These are phyloP conservation scores for Blastobotrys proliferans DNA, from an alignment of 1,139 yeast genomes.

Conservation along the genomic window DNA sequence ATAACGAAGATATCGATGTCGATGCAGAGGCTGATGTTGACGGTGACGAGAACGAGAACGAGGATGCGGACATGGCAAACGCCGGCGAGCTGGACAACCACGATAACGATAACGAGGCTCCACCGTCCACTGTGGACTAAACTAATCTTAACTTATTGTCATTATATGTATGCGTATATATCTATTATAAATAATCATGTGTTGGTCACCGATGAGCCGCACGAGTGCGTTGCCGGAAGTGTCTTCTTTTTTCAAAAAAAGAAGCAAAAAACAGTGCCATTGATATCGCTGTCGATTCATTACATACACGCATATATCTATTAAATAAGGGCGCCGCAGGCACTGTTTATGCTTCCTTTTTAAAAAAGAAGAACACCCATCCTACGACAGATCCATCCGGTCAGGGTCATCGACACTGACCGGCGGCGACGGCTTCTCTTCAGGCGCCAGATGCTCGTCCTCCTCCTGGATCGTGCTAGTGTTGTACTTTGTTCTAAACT, in stretches of 20 bases:
- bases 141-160: too few relatives aligned
- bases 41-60: not conserved
- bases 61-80: conserved; percentile 6
- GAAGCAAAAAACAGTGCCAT: not conserved
- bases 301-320: conserved; percentile 2
- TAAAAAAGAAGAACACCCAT: too few relatives aligned
- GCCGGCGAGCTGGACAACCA: conserved; percentile 2
- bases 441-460: conserved; percentile 8
- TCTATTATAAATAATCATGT: too few relatives aligned
- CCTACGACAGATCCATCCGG: conserved; percentile 11
- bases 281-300: not conserved
- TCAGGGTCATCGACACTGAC: conserved; percentile 1
- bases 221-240: too few relatives aligned
- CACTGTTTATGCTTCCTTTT: too few relatives aligned
- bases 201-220: too few relatives aligned
- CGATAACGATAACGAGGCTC: not conserved
- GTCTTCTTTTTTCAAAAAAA: not conserved
- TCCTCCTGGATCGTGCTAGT: not conserved
- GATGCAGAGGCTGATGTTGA: not conserved
- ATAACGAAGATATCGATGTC: not conserved
- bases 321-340: conserved; percentile 1
- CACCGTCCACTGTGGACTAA: too few relatives aligned
- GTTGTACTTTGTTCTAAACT: conserved; percentile 5
- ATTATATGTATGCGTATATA: too few relatives aligned
- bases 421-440: conserved; percentile 5